Evolutionary conservation across 495 filamentous ascomycete genomes (phyloP).

Genomic region (Annulohypoxylon nitens): DNA sequence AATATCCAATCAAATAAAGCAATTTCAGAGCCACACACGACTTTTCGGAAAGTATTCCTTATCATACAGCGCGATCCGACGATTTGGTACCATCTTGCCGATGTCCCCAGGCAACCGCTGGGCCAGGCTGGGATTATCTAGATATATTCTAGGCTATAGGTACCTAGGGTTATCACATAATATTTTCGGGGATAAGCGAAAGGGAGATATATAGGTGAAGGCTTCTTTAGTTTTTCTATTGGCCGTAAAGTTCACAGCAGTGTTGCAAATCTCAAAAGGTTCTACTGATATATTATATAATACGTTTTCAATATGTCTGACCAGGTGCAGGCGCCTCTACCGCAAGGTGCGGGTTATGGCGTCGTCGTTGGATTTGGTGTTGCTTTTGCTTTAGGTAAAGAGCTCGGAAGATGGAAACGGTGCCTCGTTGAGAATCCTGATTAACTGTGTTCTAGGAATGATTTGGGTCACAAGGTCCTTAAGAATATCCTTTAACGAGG

Average conservation of each 20-base stretch:
- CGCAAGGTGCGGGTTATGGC: slow-evolving; percentile 13
- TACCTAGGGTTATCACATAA: not conserved
- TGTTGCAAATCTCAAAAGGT: too few relatives aligned
- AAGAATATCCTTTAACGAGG: slow-evolving; percentile 10
- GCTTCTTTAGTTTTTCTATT: not conserved
- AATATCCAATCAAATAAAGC: slow-evolving; percentile 8
- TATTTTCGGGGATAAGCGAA: not conserved
- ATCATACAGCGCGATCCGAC: not conserved
- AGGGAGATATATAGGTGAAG: not conserved
- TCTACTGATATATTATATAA: not conserved
- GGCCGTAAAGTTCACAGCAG: not conserved
- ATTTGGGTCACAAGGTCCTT: slow-evolving; percentile 14
- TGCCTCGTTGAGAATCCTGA: not conserved
- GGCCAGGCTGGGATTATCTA: too few relatives aligned
- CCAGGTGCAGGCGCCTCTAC: slow-evolving; percentile 9
- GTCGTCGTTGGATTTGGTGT: slow-evolving; percentile 13
- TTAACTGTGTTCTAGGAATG: slow-evolving; percentile 1
- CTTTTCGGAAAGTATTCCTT: slow-evolving; percentile 17
- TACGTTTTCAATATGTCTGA: slow-evolving; percentile 5
- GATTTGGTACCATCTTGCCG: slow-evolving; percentile 8
- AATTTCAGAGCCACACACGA: not conserved
- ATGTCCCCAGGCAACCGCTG: not conserved
- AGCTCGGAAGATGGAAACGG: not conserved
- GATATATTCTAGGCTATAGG: not conserved
- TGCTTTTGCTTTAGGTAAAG: slow-evolving; percentile 9